Percentiles rank a stretch among this genome's conserved stretches.
Evolutionary conservation across 306 rosid species (phyloP).

Genomic region (Cucurbita pepo): DNA sequence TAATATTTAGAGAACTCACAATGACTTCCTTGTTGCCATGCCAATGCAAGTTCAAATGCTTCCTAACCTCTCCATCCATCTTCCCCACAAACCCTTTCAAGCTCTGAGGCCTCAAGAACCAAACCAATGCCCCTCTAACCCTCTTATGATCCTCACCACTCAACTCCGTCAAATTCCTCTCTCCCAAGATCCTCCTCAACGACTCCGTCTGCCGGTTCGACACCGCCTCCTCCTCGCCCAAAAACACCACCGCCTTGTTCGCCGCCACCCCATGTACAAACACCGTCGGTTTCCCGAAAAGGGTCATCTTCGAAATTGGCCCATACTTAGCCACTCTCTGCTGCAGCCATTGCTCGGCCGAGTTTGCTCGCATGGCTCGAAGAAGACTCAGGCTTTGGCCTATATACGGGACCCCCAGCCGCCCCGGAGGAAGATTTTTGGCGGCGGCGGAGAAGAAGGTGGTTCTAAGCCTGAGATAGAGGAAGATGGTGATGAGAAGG

Average conservation of each 20-base stretch:
- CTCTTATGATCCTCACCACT: slow-evolving; percentile 47
- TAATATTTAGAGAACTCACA: not conserved
- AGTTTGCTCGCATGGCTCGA: slow-evolving; percentile 39
- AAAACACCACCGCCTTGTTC: slow-evolving; percentile 43
- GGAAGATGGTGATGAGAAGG: slow-evolving; percentile 21
- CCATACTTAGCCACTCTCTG: slow-evolving; percentile 46
- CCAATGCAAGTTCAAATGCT: slow-evolving; percentile 55
- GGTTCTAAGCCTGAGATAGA: slow-evolving; percentile 17
- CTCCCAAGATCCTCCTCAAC: slow-evolving; percentile 33
- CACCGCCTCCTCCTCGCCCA: slow-evolving; percentile 1
- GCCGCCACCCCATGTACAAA: slow-evolving; percentile 60
- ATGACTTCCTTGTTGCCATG: slow-evolving; percentile 34
- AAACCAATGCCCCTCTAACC: slow-evolving; percentile 41
- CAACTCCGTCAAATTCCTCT: slow-evolving; percentile 31
- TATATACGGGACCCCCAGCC: slow-evolving; percentile 47
- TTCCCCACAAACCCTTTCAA: slow-evolving; percentile 40
- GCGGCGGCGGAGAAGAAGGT: not conserved
- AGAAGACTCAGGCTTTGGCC: slow-evolving; percentile 63
- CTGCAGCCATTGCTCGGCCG: slow-evolving; percentile 46
- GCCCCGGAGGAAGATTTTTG: slow-evolving; percentile 49
- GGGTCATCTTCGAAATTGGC: slow-evolving; percentile 52
- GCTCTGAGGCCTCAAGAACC: slow-evolving; percentile 64
- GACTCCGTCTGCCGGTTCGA: slow-evolving; percentile 36
- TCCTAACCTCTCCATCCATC: slow-evolving; percentile 43
- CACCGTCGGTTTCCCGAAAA: slow-evolving; percentile 60